Conservation (phyloP, 2,329 filamentous ascomycete genomes). For the Escovopsis sp. region DNA sequence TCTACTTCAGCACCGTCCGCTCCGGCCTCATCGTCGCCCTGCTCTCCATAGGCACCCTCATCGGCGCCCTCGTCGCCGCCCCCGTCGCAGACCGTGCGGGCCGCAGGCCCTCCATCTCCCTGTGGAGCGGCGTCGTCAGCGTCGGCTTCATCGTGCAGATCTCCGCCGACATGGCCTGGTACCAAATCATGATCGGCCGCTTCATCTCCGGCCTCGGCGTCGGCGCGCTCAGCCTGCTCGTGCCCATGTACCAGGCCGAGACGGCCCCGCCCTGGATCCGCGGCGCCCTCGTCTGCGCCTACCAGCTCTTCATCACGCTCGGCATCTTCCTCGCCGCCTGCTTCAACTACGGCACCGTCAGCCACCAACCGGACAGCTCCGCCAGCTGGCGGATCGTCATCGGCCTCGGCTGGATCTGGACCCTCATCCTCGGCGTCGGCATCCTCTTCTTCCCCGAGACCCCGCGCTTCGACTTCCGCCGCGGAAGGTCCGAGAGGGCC, state of each 20-base stretch:
- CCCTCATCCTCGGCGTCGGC: slow-evolving; percentile 30
- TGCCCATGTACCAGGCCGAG: slow-evolving; percentile 64
- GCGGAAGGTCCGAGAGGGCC: slow-evolving; percentile 31
- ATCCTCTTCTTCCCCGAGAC: slow-evolving; percentile 39
- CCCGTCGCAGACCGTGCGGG: slow-evolving; percentile 52
- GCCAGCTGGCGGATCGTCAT: slow-evolving; percentile 48
- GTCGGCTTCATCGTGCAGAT: slow-evolving; percentile 57
- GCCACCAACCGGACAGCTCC: slow-evolving; percentile 28
- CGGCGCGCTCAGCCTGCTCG: slow-evolving; percentile 47
- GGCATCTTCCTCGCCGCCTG: slow-evolving; percentile 48
- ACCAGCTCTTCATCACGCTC: slow-evolving; percentile 59
- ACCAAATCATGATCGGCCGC: slow-evolving; percentile 51
- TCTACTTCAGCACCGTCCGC: slow-evolving; percentile 35
- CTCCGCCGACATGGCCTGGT: slow-evolving; percentile 39
- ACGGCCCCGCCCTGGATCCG: slow-evolving; percentile 52
- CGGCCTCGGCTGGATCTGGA: slow-evolving; percentile 37
- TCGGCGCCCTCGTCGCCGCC: slow-evolving; percentile 45
- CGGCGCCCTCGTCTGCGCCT: slow-evolving; percentile 48
- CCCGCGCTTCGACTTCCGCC: slow-evolving; percentile 35
- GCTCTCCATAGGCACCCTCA: slow-evolving; percentile 43
- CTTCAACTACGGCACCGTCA: slow-evolving; percentile 47
- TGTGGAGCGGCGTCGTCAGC: slow-evolving; percentile 45
- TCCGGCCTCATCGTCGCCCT: slow-evolving; percentile 45
- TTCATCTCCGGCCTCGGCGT: slow-evolving; percentile 53
- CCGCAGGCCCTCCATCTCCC: slow-evolving; percentile 45